phyloP scores from a whole-genome alignment of 352 stramenopile genomes.

The Peronospora farinosa region DNA sequence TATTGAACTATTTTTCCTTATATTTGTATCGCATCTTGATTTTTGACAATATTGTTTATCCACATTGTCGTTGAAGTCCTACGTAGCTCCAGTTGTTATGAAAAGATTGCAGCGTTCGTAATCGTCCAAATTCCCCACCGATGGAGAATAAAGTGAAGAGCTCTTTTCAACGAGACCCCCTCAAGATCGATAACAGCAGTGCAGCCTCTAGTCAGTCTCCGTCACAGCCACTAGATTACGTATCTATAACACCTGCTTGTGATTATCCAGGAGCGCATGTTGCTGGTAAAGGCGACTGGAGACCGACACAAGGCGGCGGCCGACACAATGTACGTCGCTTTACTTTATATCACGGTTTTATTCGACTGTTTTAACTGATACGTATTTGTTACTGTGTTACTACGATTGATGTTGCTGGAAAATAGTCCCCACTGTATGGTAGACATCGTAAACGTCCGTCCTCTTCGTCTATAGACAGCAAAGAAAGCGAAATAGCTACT shows the following conservation, averaged over 20 bases:
- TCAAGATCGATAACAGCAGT: conserved; percentile 11
- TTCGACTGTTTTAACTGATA: background rate
- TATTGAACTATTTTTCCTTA: too few relatives aligned
- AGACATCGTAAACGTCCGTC: conserved; percentile 29
- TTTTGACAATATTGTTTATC: too few relatives aligned
- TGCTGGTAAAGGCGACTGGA: conserved; percentile 6
- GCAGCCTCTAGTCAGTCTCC: background rate
- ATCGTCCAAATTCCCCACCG: background rate
- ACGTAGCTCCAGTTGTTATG: conserved; percentile 5
- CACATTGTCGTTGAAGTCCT: conserved; percentile 4
- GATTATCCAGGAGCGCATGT: background rate
- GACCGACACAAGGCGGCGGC: conserved; percentile 6
- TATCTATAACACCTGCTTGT: background rate
- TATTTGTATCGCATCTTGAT: too few relatives aligned
- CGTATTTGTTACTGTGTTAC: too few relatives aligned
- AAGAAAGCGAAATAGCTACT: conserved; percentile 25
- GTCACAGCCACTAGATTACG: background rate
- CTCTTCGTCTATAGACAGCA: conserved; percentile 30
- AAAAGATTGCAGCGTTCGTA: conserved; percentile 9
- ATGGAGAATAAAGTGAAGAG: conserved; percentile 7
- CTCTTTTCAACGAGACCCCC: background rate
- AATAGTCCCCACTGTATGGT: conserved; percentile 32
- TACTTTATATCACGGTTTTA: too few relatives aligned
- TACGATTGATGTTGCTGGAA: background rate
- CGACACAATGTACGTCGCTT: conserved; percentile 21